phyloP scores from a whole-genome alignment of 225 moss, liverwort and hornwort genomes.

The Antitrichia curtipendula region DNA sequence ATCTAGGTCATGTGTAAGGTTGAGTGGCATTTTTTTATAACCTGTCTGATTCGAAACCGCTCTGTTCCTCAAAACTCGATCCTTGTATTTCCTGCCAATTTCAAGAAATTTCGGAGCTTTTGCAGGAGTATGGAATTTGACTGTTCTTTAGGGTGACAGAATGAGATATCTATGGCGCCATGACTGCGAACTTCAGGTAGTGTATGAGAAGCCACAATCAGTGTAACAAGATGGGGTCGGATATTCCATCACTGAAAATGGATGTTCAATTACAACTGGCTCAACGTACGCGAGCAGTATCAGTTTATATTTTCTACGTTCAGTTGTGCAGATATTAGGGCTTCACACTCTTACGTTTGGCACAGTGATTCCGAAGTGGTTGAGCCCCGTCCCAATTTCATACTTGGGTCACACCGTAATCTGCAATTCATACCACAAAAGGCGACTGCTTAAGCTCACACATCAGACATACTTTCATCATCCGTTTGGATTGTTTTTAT shows the following conservation, averaged over 20 bases:
- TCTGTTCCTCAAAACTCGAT: background rate
- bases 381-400: slow-evolving; percentile 71
- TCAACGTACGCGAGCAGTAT: background rate
- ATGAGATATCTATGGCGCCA: too few relatives aligned
- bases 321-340: background rate
- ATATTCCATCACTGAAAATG: background rate
- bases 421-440: background rate
- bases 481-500: background rate
- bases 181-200: background rate
- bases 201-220: background rate
- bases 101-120: background rate
- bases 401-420: slow-evolving; percentile 61
- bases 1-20: background rate
- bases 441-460: background rate
- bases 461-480: background rate
- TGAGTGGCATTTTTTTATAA: too few relatives aligned
- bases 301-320: too few relatives aligned
- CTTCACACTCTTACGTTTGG: slow-evolving; percentile 36
- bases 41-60: background rate
- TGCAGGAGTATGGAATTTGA: background rate
- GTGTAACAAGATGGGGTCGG: background rate
- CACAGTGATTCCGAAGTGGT: slow-evolving; percentile 72
- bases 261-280: background rate
- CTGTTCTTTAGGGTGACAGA: too few relatives aligned
- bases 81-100: too few relatives aligned